A percentile compares a stretch with the other conserved stretches of the same genome.
Evolutionary conservation across 1,284 basidiomycete species (phyloP).

Genomic region (Hortiboletus rubellus): DNA sequence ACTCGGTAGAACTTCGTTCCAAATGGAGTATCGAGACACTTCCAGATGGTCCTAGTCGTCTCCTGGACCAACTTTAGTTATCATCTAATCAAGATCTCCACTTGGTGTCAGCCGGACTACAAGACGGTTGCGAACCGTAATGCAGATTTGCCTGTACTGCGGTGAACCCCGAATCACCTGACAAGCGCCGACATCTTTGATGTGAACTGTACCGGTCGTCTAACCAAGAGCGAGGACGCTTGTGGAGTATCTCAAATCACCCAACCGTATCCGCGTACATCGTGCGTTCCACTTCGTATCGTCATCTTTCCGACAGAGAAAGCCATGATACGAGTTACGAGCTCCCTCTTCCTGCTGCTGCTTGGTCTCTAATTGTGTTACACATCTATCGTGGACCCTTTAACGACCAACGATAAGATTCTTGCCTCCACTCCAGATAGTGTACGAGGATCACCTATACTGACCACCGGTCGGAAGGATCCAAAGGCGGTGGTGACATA

Average conservation of each 20-base stretch:
- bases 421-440: constrained; percentile 11
- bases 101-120: background rate
- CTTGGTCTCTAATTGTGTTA: background rate
- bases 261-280: background rate
- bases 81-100: background rate
- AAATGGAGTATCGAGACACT: constrained; percentile 72
- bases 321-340: too few species aligned
- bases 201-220: background rate
- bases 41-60: background rate
- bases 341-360: too few species aligned
- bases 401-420: constrained; percentile 29
- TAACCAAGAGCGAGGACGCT: background rate
- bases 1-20: constrained; percentile 53
- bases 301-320: background rate
- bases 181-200: background rate
- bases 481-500: constrained; percentile 46
- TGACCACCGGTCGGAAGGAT: constrained; percentile 62
- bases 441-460: too few species aligned
- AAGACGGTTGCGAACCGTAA: background rate
- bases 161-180: background rate
- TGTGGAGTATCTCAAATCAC: background rate
- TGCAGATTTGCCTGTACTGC: background rate
- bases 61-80: background rate
- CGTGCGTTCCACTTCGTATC: background rate
- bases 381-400: background rate